Evolutionary conservation across 768 basidiomycete species (phyloP), one percentile per base, ranked within the genome.

Genomic region (Rhodosporidiobolus odoratus): DNA sequence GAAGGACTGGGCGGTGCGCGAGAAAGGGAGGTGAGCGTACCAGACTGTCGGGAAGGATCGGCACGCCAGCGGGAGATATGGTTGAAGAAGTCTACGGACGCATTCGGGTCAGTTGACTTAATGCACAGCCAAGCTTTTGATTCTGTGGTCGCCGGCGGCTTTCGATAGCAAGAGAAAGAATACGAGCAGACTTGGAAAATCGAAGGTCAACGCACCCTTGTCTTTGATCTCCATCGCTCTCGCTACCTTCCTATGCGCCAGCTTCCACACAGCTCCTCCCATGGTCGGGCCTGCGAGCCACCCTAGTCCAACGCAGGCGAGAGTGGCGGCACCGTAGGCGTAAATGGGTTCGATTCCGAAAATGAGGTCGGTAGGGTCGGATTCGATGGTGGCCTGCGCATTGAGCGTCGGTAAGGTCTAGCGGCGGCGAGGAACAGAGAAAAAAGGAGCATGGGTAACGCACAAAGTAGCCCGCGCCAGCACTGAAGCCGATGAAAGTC

Each of bases 1-100:
- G 3, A 48, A 43, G 25, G 17, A 34, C 32, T 30, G 9, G 48
- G 6, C 48, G 45, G 32, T 50, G 25, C 6, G 21, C 52, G 9
- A 32, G 32, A 25, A 35, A 61, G 19, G 25, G 30, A 50, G 48
- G 35, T 15, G 16, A 34, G 32, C 45, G 37, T 0, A 67, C 70
- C 65, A 17, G 65, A 77, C 65, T 79, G 80, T 48, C 79, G 77
- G 2, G 75, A 75, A 13, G 81, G 80, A 68, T 79, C 79, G 32
- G 77, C 81, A 16, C 81, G 76, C 66, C 79, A 77, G 17, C 63
- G 57, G 34, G 60, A 53, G 25, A 75, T 59, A 66, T 75, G 74
- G 6, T 41, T 34, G 62, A 68, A 72, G 58, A 75, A 75, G n/a
- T 69, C 70, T 74, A 54, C 15, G 16, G 8, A 13, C 1, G n/a